These are phyloP conservation scores for Meira miltonrushii DNA, from an alignment of 1,284 basidiomycete species.

Conservation along the genomic window DNA sequence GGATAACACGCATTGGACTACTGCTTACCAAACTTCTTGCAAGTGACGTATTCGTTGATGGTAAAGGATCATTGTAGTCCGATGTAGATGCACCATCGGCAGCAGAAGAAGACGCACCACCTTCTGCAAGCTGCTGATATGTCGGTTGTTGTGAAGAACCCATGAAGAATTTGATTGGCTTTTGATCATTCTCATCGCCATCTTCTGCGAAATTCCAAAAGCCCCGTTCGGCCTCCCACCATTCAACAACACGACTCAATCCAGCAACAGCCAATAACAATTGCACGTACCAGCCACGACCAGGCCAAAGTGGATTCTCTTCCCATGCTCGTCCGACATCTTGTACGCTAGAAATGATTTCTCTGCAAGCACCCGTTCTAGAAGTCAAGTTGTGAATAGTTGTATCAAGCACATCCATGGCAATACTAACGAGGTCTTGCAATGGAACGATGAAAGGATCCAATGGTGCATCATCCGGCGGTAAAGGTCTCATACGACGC, in stretches of 20 bases:
- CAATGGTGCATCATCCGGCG: slow-evolving; percentile 24
- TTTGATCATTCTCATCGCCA: slow-evolving; percentile 66
- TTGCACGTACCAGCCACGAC: slow-evolving; percentile 96
- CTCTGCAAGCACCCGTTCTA: slow-evolving; percentile 75
- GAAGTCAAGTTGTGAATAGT: slow-evolving; percentile 77
- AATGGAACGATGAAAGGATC: slow-evolving; percentile 65
- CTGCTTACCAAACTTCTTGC: neutral
- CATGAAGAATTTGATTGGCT: slow-evolving; percentile 39
- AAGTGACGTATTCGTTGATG: neutral
- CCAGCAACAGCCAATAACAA: slow-evolving; percentile 82
- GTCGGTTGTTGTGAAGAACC: slow-evolving; percentile 8
- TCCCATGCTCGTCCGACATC: slow-evolving; percentile 91
- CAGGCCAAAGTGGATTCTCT: slow-evolving; percentile 94
- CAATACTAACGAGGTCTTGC: slow-evolving; percentile 85
- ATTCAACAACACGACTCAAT: slow-evolving; percentile 91
- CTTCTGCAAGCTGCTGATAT: slow-evolving; percentile 2
- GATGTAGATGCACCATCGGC: neutral
- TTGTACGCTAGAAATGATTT: slow-evolving; percentile 83
- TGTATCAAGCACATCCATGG: slow-evolving; percentile 91
- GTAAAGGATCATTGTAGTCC: neutral
- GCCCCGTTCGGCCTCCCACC: slow-evolving; percentile 99
- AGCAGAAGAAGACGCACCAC: slow-evolving; percentile 7
- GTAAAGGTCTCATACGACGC: slow-evolving; percentile 28
- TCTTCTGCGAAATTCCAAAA: slow-evolving; percentile 92
- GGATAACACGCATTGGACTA: slow-evolving; percentile 4